Conservation (phyloP, 139 green algal species). For the Tetradesmus obliquus region DNA sequence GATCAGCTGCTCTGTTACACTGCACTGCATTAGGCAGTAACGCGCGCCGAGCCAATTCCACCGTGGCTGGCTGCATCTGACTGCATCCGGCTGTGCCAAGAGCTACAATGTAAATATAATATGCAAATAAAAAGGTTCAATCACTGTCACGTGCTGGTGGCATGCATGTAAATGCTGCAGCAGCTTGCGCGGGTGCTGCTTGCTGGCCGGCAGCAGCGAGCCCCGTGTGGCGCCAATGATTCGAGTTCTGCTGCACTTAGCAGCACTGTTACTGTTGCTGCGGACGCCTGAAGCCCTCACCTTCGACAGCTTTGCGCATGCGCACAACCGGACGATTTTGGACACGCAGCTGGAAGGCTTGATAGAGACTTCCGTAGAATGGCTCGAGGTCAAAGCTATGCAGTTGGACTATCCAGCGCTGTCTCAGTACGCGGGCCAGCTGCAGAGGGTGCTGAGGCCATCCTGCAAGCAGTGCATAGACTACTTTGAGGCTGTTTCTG, state of each 20-base stretch:
- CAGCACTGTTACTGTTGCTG: not conserved
- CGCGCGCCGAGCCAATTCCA: not conserved
- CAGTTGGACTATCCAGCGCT: constrained; percentile 14
- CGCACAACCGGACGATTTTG: not conserved
- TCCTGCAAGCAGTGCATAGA: constrained; percentile 12
- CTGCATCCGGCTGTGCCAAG: too few relatives aligned
- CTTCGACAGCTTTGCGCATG: not conserved
- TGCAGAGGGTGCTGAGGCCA: constrained; percentile 17
- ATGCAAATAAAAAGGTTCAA: too few relatives aligned
- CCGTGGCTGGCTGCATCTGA: not conserved
- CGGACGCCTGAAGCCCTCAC: not conserved
- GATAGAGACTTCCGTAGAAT: constrained; percentile 9
- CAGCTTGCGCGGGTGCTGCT: constrained; percentile 10
- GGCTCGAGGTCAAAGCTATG: constrained; percentile 7
- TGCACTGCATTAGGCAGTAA: not conserved
- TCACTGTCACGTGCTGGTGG: not conserved
- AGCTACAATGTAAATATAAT: too few relatives aligned
- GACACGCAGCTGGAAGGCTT: constrained; percentile 8
- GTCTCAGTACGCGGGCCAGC: constrained; percentile 1
- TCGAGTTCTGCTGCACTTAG: not conserved
- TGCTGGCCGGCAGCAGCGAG: not conserved
- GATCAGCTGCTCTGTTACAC: not conserved
- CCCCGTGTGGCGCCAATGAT: not conserved
- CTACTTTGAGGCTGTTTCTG: constrained; percentile 37
- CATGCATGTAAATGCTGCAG: constrained; percentile 1